These are phyloP conservation scores for Nemania sp. DNA, from an alignment of 2,329 filamentous ascomycete species.

Conservation along the genomic window DNA sequence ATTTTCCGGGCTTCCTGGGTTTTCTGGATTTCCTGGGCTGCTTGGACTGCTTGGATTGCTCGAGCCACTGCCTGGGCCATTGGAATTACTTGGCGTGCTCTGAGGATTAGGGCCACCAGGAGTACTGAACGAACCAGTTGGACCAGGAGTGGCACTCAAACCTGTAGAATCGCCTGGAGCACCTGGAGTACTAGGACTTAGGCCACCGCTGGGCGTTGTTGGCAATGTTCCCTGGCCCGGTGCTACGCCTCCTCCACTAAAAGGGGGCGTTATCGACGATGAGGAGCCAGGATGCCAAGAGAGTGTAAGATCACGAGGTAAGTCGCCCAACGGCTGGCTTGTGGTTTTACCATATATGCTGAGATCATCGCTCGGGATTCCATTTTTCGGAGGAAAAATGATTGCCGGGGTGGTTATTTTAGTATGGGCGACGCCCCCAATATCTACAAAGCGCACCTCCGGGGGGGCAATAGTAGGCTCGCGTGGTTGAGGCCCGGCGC, in stretches of 20 bases:
- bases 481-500: constrained; percentile 34
- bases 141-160: background rate
- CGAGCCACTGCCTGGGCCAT: background rate
- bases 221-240: constrained; percentile 20
- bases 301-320: constrained; percentile 29
- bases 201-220: constrained; percentile 9
- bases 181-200: constrained; percentile 1
- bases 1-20: background rate
- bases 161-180: constrained; percentile 1
- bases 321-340: constrained; percentile 30
- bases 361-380: constrained; percentile 26
- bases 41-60: constrained; percentile 4
- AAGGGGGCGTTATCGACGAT: constrained; percentile 17
- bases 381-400: constrained; percentile 31
- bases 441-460: constrained; percentile 29
- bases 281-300: constrained; percentile 13
- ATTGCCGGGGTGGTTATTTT: constrained; percentile 31
- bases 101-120: constrained; percentile 6
- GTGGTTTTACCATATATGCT: constrained; percentile 31
- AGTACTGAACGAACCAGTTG: background rate
- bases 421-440: constrained; percentile 35
- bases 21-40: background rate
- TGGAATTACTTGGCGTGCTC: constrained; percentile 1
- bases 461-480: constrained; percentile 32
- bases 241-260: constrained; percentile 12